Evolutionary conservation across 2,329 filamentous ascomycete genomes (phyloP).

Genomic region (Botrytis pseudocinerea): DNA sequence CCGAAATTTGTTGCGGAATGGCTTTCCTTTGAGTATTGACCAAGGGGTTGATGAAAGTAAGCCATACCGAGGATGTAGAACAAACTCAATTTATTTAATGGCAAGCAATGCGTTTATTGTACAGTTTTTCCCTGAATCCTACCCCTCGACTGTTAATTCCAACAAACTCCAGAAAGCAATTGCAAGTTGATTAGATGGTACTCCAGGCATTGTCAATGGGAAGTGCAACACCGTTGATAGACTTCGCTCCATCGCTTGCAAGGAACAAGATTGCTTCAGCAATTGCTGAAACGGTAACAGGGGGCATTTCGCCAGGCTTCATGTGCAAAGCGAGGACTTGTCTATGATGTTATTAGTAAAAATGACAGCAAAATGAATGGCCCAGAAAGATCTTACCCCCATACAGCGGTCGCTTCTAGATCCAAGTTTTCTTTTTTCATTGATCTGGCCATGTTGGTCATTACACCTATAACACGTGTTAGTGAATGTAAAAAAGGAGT

Average conservation of each 20-base stretch:
- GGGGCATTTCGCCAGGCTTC: conserved; percentile 28
- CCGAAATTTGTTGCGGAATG: background rate
- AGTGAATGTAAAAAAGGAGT: background rate
- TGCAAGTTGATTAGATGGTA: conserved; percentile 34
- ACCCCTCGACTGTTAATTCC: background rate
- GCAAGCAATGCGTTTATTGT: background rate
- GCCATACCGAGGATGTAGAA: background rate
- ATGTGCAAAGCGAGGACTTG: conserved; percentile 41
- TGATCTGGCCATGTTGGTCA: conserved; percentile 1
- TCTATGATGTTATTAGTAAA: conserved; percentile 23
- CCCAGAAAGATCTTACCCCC: background rate
- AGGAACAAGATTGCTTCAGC: conserved; percentile 45
- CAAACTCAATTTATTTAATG: background rate
- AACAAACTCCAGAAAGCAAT: background rate
- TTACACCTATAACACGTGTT: background rate
- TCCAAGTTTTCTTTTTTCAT: background rate
- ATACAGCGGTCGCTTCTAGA: background rate
- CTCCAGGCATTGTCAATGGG: conserved; percentile 45
- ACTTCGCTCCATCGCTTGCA: conserved; percentile 40
- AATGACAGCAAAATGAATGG: accelerated
- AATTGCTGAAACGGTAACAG: conserved; percentile 41
- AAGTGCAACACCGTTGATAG: conserved; percentile 43
- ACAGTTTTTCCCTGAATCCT: background rate
- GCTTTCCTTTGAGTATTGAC: background rate
- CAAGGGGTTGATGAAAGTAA: background rate